Conservation (phyloP, 257 asterid species). For the Solanum boliviense region DNA sequence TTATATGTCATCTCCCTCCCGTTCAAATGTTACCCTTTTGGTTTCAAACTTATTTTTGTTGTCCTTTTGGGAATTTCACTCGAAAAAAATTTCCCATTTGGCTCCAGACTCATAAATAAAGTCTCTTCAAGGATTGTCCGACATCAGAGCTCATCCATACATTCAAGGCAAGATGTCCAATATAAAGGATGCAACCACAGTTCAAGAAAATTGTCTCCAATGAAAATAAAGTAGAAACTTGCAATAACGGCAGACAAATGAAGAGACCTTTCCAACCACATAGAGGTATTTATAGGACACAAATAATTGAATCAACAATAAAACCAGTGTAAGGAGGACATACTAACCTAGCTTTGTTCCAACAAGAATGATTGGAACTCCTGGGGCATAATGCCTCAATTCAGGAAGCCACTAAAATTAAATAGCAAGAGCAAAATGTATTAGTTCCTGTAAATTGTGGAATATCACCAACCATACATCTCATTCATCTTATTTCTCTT, state of each 20-base stretch:
- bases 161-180: neutral
- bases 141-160: neutral
- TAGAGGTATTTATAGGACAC: neutral
- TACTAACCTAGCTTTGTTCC: conserved; percentile 86
- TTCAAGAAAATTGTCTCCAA: neutral
- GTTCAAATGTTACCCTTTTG: neutral
- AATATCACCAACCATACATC: neutral
- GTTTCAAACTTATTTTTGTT: neutral
- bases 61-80: neutral
- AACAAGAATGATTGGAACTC: conserved; percentile 80
- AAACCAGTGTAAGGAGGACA: conserved; percentile 4
- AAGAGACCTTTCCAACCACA: neutral
- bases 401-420: conserved; percentile 84
- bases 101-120: neutral
- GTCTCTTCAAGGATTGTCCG: neutral
- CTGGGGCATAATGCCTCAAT: conserved; percentile 82
- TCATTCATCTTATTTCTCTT: neutral
- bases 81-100: neutral
- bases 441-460: neutral
- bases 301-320: neutral
- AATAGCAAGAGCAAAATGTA: conserved; percentile 5
- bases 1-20: no score
- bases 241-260: neutral
- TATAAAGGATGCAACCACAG: neutral
- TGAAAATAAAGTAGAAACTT: neutral